Evolutionary conservation across 78 protist genomes (phyloP).

Genomic region (Isochrysis galbana): DNA sequence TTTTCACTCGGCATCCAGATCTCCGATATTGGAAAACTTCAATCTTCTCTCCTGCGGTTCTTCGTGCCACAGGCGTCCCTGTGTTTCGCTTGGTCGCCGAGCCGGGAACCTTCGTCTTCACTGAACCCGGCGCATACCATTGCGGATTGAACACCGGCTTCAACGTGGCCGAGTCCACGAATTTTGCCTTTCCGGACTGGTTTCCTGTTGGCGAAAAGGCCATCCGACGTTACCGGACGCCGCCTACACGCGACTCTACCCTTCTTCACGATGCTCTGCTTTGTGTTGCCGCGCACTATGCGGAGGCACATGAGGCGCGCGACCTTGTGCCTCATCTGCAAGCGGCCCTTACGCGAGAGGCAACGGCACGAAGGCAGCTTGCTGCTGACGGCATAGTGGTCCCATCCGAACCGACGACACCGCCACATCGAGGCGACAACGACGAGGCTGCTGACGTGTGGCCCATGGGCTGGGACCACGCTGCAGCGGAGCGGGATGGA

Average conservation of each 20-base stretch:
- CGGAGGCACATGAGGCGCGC: background rate
- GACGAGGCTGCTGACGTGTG: background rate
- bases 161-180: constrained; percentile 21
- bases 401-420: background rate
- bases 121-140: background rate
- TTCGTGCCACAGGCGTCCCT: background rate
- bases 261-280: constrained; percentile 17
- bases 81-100: background rate
- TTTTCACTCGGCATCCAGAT: background rate
- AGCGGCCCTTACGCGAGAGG: background rate
- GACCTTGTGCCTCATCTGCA: background rate
- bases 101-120: constrained; percentile 1
- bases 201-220: background rate
- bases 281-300: background rate
- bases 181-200: constrained; percentile 21
- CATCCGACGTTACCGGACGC: background rate
- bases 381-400: background rate
- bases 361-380: background rate
- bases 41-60: constrained; percentile 18
- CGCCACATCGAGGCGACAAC: background rate
- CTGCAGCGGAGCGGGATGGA: background rate
- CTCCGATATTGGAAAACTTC: background rate
- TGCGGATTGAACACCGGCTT: constrained; percentile 4
- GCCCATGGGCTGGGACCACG: background rate
- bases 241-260: constrained; percentile 23